These are phyloP conservation scores for Evernia prunastri DNA, from an alignment of 495 filamentous ascomycete species.

Conservation along the genomic window DNA sequence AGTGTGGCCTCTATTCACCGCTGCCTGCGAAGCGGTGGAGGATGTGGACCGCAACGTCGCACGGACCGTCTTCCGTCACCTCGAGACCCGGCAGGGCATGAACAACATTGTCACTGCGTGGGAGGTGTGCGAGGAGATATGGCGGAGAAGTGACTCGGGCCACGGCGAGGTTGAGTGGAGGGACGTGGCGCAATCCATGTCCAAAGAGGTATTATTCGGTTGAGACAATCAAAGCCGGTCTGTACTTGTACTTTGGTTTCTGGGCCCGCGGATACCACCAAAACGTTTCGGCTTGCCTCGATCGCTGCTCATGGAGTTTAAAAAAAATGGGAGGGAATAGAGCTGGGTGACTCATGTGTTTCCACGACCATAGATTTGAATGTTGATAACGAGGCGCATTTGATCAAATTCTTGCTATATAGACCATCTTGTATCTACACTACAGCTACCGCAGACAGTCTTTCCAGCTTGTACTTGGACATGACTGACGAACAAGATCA, in stretches of 20 bases:
- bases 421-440: slow-evolving; percentile 5
- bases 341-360: neutral
- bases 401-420: neutral
- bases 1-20: slow-evolving; percentile 56
- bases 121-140: slow-evolving; percentile 52
- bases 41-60: slow-evolving; percentile 38
- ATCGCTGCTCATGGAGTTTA: neutral
- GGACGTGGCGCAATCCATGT: slow-evolving; percentile 44
- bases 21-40: slow-evolving; percentile 48
- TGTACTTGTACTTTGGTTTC: slow-evolving; percentile 9
- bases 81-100: slow-evolving; percentile 53
- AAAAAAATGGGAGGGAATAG: too few relatives aligned
- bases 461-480: neutral
- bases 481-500: too few relatives aligned
- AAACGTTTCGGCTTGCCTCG: neutral
- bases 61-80: slow-evolving; percentile 40
- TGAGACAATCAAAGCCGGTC: slow-evolving; percentile 25
- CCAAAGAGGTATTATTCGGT: slow-evolving; percentile 50
- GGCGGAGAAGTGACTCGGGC: slow-evolving; percentile 43
- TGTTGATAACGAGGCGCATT: slow-evolving; percentile 1
- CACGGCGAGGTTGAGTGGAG: slow-evolving; percentile 38
- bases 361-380: slow-evolving; percentile 10
- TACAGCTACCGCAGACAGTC: too few relatives aligned
- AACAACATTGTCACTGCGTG: slow-evolving; percentile 53
- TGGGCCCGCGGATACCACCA: slow-evolving; percentile 12